phyloP scores from a whole-genome alignment of 1,284 basidiomycete genomes.

The Heterobasidion occidentale region DNA sequence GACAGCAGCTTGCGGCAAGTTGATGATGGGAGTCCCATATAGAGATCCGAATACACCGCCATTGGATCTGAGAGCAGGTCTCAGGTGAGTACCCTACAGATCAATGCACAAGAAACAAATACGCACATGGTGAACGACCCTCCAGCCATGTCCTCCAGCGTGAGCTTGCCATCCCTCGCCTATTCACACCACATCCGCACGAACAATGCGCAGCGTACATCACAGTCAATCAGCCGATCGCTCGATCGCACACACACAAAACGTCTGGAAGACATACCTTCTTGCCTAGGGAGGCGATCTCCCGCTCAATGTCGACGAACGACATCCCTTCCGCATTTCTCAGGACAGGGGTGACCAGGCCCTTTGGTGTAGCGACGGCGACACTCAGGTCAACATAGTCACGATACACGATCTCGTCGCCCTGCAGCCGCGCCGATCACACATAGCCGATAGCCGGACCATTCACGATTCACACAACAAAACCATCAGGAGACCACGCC shows the following conservation, averaged over 20 bases:
- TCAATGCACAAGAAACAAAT: not conserved
- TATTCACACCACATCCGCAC: constrained; percentile 19
- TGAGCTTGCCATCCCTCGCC: constrained; percentile 92
- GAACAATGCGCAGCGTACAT: not conserved
- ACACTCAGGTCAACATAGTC: constrained; percentile 94
- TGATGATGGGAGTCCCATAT: constrained; percentile 96
- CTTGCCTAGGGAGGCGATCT: constrained; percentile 85
- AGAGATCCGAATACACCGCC: constrained; percentile 98
- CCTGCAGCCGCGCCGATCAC: constrained; percentile 20
- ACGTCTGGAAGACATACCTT: constrained; percentile 49
- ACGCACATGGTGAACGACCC: constrained; percentile 95
- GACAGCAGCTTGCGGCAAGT: constrained; percentile 92
- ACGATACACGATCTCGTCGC: constrained; percentile 91
- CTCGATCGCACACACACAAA: not conserved
- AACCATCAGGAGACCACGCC: constrained; percentile 9
- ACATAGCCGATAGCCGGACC: constrained; percentile 2
- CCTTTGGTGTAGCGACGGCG: constrained; percentile 96
- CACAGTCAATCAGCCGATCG: not conserved
- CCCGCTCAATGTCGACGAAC: constrained; percentile 90
- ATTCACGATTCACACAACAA: too few species aligned
- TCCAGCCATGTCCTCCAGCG: constrained; percentile 95
- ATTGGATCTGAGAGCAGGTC: constrained; percentile 66
- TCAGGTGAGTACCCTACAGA: too few species aligned
- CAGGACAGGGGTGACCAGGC: constrained; percentile 94
- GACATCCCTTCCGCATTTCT: constrained; percentile 85